Evolutionary conservation across 345 rosid genomes (phyloP), one percentile per base, ranked within the genome.

Genomic region (Psidium guajava): DNA sequence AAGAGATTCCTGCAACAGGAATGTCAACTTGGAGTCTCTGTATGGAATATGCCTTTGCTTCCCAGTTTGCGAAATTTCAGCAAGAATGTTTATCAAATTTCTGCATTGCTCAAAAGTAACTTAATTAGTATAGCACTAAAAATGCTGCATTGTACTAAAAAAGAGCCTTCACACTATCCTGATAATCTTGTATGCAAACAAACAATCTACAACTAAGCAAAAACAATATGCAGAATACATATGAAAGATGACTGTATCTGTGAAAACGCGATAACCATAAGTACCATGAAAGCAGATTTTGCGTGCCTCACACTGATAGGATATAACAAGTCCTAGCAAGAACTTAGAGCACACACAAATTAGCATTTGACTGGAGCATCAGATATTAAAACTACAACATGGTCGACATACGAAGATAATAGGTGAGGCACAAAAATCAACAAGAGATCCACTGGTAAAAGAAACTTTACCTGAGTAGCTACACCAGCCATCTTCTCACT

Each of bases 41-140:
- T 98, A 98, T 81, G 99, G 99, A 64, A 98, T 95, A 90, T 98
- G 99, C 91, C 99, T 95, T 87, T 94, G 98, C 93, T 96, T 98
- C 88, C 98, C 99, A 54, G 95, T 93, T 90, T 94, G 98, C 25
- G 99, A 96, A 88, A 98, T 92, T 92, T 98, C 99, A 87, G 99
- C 99, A 50, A 98, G 99, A 88, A 98, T 96, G 87, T 98, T 96
- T 90, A 98, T 98, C 93, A 98, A 91, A 91, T 98, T 96, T 93
- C 99, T 98, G 98, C 89, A 91, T 56, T 77, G 87, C 85, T 83
- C 86, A 50, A 82, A 86, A 54, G 82, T 21, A 73, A 40, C 20
- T 82, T 42, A 82, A 55, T 74, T 82, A 20, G 49, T 8, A 49
- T 47, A 85, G 59, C 59, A 82, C 44, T 15, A 56, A 53, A 54